These are phyloP conservation scores for Verticillium longisporum DNA, from an alignment of 2,329 filamentous ascomycete species.

Conservation along the genomic window DNA sequence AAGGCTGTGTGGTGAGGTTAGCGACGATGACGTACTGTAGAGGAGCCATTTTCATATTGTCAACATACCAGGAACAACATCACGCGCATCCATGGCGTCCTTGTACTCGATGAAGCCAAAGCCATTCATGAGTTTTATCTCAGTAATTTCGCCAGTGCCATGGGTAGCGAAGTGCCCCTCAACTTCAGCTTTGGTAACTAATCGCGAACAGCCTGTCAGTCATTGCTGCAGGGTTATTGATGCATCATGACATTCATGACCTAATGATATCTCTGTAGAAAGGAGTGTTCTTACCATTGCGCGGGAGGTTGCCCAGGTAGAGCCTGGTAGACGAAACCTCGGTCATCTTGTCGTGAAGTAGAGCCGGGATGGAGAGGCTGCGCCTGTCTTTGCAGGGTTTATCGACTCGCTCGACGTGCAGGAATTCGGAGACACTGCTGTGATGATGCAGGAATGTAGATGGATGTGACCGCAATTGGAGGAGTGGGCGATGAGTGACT, in stretches of 20 bases:
- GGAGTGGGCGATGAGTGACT: background rate
- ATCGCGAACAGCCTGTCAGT: constrained; percentile 21
- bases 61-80: constrained; percentile 88
- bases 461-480: background rate
- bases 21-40: background rate
- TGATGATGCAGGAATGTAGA: background rate
- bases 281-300: constrained; percentile 63
- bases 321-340: constrained; percentile 93
- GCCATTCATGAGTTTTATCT: constrained; percentile 99
- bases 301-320: constrained; percentile 95
- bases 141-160: constrained; percentile 94
- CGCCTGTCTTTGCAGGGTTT: background rate
- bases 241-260: too few relatives aligned
- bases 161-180: constrained; percentile 92
- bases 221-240: background rate
- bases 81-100: constrained; percentile 94
- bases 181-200: constrained; percentile 94
- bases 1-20: constrained; percentile 40
- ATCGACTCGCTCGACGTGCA: background rate
- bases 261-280: too few relatives aligned
- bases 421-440: background rate
- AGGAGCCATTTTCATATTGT: background rate
- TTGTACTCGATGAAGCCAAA: constrained; percentile 99
- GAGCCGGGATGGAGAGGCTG: background rate
- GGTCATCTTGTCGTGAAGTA: constrained; percentile 50